phyloP scores from a whole-genome alignment of 106 monocot genomes.

The Allium sativum region DNA sequence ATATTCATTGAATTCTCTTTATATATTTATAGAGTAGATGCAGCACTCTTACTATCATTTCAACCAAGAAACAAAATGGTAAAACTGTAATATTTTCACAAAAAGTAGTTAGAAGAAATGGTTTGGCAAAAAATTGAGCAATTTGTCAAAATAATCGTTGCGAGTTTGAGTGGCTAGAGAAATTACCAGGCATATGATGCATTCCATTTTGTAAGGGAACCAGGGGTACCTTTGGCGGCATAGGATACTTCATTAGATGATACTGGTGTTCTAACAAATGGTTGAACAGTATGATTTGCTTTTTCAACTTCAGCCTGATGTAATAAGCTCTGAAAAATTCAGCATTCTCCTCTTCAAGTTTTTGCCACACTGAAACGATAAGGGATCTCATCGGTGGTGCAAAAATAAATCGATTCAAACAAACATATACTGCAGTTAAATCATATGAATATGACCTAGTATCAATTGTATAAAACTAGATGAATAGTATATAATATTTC shows the following conservation, averaged over 20 bases:
- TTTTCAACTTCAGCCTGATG: constrained; percentile 82
- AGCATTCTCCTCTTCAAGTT: constrained; percentile 90
- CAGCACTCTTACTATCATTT: neutral
- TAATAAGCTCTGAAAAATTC: constrained; percentile 96
- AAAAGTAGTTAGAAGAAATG: neutral
- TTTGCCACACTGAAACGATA: constrained; percentile 78
- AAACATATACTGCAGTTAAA: neutral
- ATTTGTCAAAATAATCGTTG: neutral
- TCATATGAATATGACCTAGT: neutral
- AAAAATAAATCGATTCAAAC: neutral
- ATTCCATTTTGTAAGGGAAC: constrained; percentile 76
- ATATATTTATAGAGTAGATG: neutral
- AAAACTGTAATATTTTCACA: neutral
- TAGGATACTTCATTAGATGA: constrained; percentile 74
- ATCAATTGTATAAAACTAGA: neutral
- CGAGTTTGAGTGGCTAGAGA: constrained; percentile 7
- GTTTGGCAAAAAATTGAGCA: neutral
- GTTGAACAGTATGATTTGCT: constrained; percentile 86
- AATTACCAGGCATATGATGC: constrained; percentile 76
- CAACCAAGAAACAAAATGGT: neutral
- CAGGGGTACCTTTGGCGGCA: constrained; percentile 54
- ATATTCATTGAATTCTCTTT: neutral
- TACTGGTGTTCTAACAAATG: constrained; percentile 81
- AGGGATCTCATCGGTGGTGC: constrained; percentile 3
- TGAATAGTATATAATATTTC: neutral